Percentiles rank a stretch among this genome's conserved stretches.
Evolutionary conservation across 129 eudicot genomes (phyloP).

Genomic region (Centella asiatica): DNA sequence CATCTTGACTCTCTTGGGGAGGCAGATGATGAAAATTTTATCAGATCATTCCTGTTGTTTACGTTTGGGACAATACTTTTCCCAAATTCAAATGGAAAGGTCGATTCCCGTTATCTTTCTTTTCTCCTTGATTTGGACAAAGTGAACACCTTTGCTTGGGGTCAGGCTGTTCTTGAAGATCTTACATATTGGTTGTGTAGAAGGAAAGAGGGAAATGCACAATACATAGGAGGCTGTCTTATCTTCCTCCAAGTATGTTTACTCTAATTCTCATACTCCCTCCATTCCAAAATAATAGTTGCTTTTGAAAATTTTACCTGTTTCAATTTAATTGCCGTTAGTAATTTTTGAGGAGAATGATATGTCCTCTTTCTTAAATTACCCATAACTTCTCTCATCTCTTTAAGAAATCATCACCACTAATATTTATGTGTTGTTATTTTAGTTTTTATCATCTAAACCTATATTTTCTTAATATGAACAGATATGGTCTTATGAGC

Average conservation of each 20-base stretch:
- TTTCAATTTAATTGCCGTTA: no score
- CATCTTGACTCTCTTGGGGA: constrained; percentile 40
- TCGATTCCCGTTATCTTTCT: constrained; percentile 51
- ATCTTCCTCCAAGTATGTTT: constrained; percentile 63
- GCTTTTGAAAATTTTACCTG: no score
- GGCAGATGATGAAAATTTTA: constrained; percentile 33
- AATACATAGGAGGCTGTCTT: constrained; percentile 46
- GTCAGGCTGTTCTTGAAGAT: constrained; percentile 47
- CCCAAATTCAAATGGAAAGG: constrained; percentile 38
- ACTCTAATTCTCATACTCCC: no score
- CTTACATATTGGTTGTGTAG: constrained; percentile 25
- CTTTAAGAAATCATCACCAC: no score
- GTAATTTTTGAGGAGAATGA: no score
- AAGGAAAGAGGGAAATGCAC: constrained; percentile 27
- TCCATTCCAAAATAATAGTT: no score
- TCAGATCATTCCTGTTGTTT: constrained; percentile 35
- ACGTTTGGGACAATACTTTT: constrained; percentile 56
- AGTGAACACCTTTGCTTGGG: constrained; percentile 46
- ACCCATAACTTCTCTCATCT: no score
- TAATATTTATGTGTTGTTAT: no score
- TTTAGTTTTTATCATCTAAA: not conserved
- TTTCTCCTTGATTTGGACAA: constrained; percentile 32
- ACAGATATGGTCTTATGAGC: constrained; percentile 68
- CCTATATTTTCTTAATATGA: not conserved
- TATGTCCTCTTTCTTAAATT: no score